These are phyloP conservation scores for Strobilomyces echinocephalus DNA, from an alignment of 768 basidiomycete genomes.

Conservation along the genomic window DNA sequence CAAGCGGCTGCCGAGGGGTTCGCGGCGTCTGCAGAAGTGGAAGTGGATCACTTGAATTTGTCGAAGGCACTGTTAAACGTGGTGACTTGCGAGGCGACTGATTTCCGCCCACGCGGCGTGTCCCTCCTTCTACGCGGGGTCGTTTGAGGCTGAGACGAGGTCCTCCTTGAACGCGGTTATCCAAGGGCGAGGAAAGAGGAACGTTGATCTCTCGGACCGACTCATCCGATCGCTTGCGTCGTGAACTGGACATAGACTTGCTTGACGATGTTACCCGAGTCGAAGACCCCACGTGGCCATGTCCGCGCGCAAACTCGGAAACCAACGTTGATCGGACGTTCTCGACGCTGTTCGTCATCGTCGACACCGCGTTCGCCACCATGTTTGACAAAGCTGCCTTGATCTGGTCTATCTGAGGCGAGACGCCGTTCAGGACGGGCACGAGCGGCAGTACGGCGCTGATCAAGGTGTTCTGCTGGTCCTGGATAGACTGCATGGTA, in stretches of 20 bases:
- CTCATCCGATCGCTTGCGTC: background rate
- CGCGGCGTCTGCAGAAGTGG: constrained; percentile 4
- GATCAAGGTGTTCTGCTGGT: constrained; percentile 30
- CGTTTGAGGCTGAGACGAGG: constrained; percentile 7
- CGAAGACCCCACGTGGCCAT: background rate
- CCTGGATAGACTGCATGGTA: constrained; percentile 53
- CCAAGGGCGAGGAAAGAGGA: constrained; percentile 12
- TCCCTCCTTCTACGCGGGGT: constrained; percentile 9
- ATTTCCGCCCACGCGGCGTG: background rate
- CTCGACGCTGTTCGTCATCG: constrained; percentile 14
- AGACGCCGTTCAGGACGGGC: constrained; percentile 56
- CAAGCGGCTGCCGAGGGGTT: constrained; percentile 19
- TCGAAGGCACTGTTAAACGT: constrained; percentile 4
- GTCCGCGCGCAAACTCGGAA: background rate
- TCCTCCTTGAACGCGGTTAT: background rate
- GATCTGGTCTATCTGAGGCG: constrained; percentile 44
- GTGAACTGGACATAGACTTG: background rate
- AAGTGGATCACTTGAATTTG: background rate
- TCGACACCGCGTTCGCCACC: constrained; percentile 17
- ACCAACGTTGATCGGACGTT: constrained; percentile 10
- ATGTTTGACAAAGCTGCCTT: constrained; percentile 16
- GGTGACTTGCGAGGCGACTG: constrained; percentile 10
- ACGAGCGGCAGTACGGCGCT: constrained; percentile 53
- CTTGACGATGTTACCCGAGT: constrained; percentile 4
- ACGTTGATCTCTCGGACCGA: background rate